These are phyloP conservation scores for Tetrahymena borealis DNA, from an alignment of 73 alveolate genomes.

Conservation along the genomic window DNA sequence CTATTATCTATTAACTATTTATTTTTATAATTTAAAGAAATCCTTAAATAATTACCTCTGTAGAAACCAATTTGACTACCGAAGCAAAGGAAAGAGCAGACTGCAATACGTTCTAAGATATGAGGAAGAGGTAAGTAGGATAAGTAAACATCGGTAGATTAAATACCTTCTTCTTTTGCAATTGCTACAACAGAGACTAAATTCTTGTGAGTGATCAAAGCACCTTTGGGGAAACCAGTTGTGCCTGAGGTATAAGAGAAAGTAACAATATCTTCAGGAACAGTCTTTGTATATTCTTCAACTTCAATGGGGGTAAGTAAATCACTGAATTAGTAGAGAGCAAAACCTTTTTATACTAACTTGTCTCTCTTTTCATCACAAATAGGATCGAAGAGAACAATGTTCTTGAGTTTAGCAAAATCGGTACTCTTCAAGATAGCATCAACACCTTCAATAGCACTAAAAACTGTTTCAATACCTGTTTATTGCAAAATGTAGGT, in stretches of 20 bases:
- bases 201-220: constrained; percentile 64
- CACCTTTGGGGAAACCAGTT: constrained; percentile 88
- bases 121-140: constrained; percentile 94
- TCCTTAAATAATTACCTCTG: neutral
- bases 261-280: constrained; percentile 29
- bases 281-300: neutral
- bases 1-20: too few species aligned
- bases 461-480: constrained; percentile 47
- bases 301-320: constrained; percentile 3
- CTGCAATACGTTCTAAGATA: constrained; percentile 79
- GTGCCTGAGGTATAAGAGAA: constrained; percentile 86
- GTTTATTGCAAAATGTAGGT: constrained; percentile 72
- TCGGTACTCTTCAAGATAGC: constrained; percentile 51
- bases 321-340: neutral
- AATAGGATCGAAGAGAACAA: constrained; percentile 20
- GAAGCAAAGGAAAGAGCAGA: constrained; percentile 40
- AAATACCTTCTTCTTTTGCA: constrained; percentile 23
- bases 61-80: constrained; percentile 63
- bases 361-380: neutral
- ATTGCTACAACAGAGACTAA: constrained; percentile 39
- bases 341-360: constrained; percentile 19
- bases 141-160: constrained; percentile 66
- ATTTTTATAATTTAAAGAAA: neutral
- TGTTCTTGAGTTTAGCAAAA: constrained; percentile 3
- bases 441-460: constrained; percentile 50